phyloP scores from a whole-genome alignment of 208 protist genomes.

The Phytomonas sp. region DNA sequence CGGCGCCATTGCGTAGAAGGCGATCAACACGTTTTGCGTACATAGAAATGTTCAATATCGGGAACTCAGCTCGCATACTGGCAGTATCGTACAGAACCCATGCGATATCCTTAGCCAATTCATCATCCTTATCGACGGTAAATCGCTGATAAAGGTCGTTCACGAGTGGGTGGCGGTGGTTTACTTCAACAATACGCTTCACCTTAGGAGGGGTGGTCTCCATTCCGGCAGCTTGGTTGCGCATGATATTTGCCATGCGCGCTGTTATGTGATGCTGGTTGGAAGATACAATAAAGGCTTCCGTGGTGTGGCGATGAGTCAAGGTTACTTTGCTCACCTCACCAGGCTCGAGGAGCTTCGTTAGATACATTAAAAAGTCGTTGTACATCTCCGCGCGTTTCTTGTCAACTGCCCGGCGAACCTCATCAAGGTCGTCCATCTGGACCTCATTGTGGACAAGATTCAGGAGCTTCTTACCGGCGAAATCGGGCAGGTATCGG shows the following conservation, averaged over 20 bases:
- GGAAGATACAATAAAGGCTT: slow-evolving; percentile 94
- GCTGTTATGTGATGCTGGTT: slow-evolving; percentile 92
- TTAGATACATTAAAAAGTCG: slow-evolving; percentile 80
- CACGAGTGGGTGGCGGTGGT: slow-evolving; percentile 96
- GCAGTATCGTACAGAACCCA: slow-evolving; percentile 95
- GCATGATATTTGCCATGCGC: slow-evolving; percentile 96
- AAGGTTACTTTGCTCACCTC: slow-evolving; percentile 88
- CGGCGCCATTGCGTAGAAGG: slow-evolving; percentile 83
- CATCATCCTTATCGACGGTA: slow-evolving; percentile 79
- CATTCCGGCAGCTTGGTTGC: slow-evolving; percentile 88
- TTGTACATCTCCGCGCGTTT: slow-evolving; percentile 86
- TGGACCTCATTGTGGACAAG: slow-evolving; percentile 94
- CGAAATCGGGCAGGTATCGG: slow-evolving; percentile 89
- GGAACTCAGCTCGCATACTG: slow-evolving; percentile 91
- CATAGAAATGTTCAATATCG: slow-evolving; percentile 57
- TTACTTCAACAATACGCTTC: slow-evolving; percentile 96
- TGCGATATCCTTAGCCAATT: slow-evolving; percentile 79
- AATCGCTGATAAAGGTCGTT: slow-evolving; percentile 86
- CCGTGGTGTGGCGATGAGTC: slow-evolving; percentile 88
- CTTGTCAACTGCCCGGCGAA: slow-evolving; percentile 62
- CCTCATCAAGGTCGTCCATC: slow-evolving; percentile 85
- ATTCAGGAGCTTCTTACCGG: slow-evolving; percentile 94
- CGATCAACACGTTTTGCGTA: slow-evolving; percentile 83
- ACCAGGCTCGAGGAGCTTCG: slow-evolving; percentile 48
- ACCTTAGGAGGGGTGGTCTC: slow-evolving; percentile 32